Base-by-base conservation (phyloP, 495 filamentous ascomycete species). In the Thozetella sp. region DNA sequence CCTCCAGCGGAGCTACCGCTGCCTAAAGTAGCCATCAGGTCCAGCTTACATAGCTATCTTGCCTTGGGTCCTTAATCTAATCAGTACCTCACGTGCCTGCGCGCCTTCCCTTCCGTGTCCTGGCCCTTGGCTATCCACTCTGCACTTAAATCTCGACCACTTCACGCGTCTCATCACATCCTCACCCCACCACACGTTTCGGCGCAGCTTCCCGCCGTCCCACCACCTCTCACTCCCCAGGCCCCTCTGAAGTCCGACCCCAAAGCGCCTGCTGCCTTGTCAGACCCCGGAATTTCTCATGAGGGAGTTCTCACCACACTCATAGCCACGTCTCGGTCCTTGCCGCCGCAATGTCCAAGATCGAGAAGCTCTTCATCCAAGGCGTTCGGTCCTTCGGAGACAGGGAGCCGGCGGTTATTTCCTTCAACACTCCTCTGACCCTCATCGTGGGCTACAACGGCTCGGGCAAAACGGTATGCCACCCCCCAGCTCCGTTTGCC, bases 381-480 rank as follows among this genome's bases (percentile, higher is more conserved):
- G 93, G 95, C 68, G 83, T 99, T 64, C 93, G 95, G 60, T 97
- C 94, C 55, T 99, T 99, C 74, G 90, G 91, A 74, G 90, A 91
- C 66, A 80, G 77, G 23, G 77, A 81, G 54, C 86, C 80, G 56
- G 88, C 97, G 76, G 89, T 84, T n/a, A 97, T 99, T 24, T 83
- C 90, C 56, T 97, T 99, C 71, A 81, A 93, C 55, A 88, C 91
- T 6, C 95, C 95, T 17, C 80, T 99, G 27, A 99, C 95, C 9
- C 82, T 99, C 54, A 98, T 99, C 62, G 95, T 99, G 55, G 95
- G 95, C 46, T 91, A 91, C 67, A 99, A 99, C 80, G 95, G 95
- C 57, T 97, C 93, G 10, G 95, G 96, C 46, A 99, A 99, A 77
- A 99, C 95, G 51, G 68, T 61, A 27, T 2, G 68, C 61, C 50